A percentile compares a stretch with the other conserved stretches of the same genome.
Evolutionary conservation across 768 basidiomycete species (phyloP).

Genomic region (Porpolomopsis calyptriformis): DNA sequence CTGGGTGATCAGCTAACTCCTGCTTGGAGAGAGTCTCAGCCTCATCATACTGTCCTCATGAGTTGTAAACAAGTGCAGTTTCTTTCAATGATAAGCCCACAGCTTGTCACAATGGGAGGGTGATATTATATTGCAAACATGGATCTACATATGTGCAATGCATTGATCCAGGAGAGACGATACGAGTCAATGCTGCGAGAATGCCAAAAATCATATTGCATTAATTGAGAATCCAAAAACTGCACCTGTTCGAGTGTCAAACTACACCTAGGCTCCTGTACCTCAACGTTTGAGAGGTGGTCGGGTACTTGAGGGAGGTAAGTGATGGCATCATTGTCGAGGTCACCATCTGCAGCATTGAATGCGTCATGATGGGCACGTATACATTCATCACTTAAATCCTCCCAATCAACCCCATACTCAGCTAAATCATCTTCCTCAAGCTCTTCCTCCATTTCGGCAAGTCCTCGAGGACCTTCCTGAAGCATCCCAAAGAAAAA

Average conservation of each 20-base stretch:
- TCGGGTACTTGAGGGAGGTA: neutral
- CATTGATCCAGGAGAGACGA: neutral
- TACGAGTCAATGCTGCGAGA: neutral
- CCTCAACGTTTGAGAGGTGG: slow-evolving; percentile 5
- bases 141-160: neutral
- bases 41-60: no score
- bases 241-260: slow-evolving; percentile 3
- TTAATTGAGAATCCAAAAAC: neutral
- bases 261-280: neutral
- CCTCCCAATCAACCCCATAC: slow-evolving; percentile 21
- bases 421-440: slow-evolving; percentile 10
- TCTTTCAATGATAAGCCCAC: no score
- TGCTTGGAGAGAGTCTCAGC: no score
- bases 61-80: no score
- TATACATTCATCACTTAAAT: slow-evolving; percentile 8
- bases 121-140: neutral
- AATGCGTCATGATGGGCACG: slow-evolving; percentile 9
- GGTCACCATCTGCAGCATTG: slow-evolving; percentile 3
- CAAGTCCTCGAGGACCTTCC: slow-evolving; percentile 21
- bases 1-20: no score
- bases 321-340: neutral
- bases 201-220: neutral
- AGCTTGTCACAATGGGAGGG: no score
- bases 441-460: neutral
- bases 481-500: slow-evolving; percentile 23